Evolutionary conservation across 2,329 filamentous ascomycete genomes (phyloP).

Genomic region (Aspergillus pseudoglaucus): DNA sequence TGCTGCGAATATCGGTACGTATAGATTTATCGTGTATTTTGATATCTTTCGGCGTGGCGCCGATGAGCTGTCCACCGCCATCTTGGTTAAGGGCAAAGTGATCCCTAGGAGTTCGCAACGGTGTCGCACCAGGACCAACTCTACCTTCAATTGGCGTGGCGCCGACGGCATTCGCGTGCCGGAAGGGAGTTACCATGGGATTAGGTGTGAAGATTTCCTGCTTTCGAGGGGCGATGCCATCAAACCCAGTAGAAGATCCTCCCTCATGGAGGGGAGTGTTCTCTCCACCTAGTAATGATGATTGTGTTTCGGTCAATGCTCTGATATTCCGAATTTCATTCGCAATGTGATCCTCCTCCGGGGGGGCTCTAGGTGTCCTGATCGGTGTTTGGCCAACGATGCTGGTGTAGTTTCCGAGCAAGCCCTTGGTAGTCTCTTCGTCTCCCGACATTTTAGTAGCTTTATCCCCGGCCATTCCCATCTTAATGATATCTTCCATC

Average conservation of each 20-base stretch:
- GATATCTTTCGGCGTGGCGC: conserved; percentile 70
- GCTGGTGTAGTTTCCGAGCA: conserved; percentile 79
- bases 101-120: conserved; percentile 81
- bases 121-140: conserved; percentile 66
- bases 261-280: conserved; percentile 86
- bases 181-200: conserved; percentile 83
- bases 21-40: conserved; percentile 63
- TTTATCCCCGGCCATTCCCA: conserved; percentile 88
- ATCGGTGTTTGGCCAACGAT: conserved; percentile 80
- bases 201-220: conserved; percentile 88
- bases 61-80: conserved; percentile 60
- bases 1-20: conserved; percentile 57
- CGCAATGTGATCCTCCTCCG: conserved; percentile 89
- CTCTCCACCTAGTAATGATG: conserved; percentile 85
- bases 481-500: conserved; percentile 96
- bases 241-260: conserved; percentile 75
- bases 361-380: conserved; percentile 81
- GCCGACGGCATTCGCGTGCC: conserved; percentile 58
- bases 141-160: conserved; percentile 59
- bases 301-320: conserved; percentile 87
- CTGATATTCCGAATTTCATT: conserved; percentile 95
- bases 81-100: conserved; percentile 75
- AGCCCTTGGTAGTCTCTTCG: conserved; percentile 77
- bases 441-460: conserved; percentile 68
- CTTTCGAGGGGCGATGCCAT: conserved; percentile 72